These are phyloP conservation scores for Coprinopsis cinerea DNA, from an alignment of 768 basidiomycete genomes.

Conservation along the genomic window DNA sequence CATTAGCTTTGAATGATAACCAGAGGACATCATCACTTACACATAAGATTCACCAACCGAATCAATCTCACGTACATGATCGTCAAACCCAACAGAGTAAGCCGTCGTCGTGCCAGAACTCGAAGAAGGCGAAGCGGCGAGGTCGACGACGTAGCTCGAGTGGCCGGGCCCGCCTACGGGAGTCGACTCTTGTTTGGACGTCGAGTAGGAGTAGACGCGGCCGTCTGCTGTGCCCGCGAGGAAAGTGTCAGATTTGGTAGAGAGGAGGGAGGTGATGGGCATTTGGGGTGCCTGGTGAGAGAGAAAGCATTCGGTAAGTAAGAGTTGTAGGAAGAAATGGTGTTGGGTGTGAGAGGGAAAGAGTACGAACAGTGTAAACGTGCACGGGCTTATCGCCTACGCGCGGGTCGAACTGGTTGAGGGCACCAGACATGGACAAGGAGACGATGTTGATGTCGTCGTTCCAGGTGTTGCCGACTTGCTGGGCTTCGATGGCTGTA, in stretches of 20 bases:
- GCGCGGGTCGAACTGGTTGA: constrained; percentile 80
- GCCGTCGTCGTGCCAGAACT: no score
- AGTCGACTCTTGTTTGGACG: constrained; percentile 37
- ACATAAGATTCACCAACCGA: constrained; percentile 35
- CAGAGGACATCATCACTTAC: constrained; percentile 28
- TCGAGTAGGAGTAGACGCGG: constrained; percentile 59
- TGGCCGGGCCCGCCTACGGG: constrained; percentile 61
- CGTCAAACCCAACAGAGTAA: constrained; percentile 80
- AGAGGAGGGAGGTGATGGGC: constrained; percentile 60
- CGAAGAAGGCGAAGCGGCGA: constrained; percentile 42
- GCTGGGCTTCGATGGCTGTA: constrained; percentile 70
- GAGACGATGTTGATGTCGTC: constrained; percentile 68
- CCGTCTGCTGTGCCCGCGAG: constrained; percentile 80
- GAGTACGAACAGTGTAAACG: constrained; percentile 48
- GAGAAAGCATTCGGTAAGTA: background rate
- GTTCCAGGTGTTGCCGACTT: constrained; percentile 86
- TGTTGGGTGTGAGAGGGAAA: background rate
- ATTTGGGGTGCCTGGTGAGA: constrained; percentile 72
- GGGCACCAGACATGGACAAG: constrained; percentile 72
- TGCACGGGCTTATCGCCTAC: constrained; percentile 53
- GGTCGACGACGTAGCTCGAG: constrained; percentile 58
- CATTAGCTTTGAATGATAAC: no score
- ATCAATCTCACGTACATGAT: constrained; percentile 64
- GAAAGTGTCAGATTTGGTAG: constrained; percentile 51
- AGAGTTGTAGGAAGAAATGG: background rate